A percentile compares a stretch with the other conserved stretches of the same genome.
phyloP scores from a whole-genome alignment of 352 stramenopile genomes.

The Phytophthora parvispora region DNA sequence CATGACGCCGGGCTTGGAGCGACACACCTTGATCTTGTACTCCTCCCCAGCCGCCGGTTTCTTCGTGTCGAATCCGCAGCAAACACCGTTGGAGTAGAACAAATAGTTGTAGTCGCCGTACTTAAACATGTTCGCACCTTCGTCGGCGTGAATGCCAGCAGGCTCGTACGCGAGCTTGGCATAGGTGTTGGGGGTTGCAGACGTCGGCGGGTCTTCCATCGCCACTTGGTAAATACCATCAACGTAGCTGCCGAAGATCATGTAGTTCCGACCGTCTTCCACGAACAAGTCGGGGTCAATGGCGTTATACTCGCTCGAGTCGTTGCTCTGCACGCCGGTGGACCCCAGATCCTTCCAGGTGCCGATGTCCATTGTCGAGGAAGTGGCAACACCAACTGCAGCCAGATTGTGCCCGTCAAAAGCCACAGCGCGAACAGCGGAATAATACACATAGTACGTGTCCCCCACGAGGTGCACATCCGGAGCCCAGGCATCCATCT shows the following conservation, averaged over 20 bases:
- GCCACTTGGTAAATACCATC: constrained; percentile 21
- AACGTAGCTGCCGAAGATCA: constrained; percentile 35
- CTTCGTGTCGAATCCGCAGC: constrained; percentile 32
- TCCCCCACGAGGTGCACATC: constrained; percentile 31
- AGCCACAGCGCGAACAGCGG: constrained; percentile 15
- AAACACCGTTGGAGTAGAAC: constrained; percentile 36
- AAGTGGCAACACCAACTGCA: constrained; percentile 23
- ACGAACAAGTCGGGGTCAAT: constrained; percentile 35
- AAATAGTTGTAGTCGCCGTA: constrained; percentile 33
- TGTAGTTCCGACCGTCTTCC: constrained; percentile 21
- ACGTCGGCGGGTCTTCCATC: constrained; percentile 19
- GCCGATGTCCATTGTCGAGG: constrained; percentile 24
- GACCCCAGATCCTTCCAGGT: constrained; percentile 30
- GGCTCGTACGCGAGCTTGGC: constrained; percentile 34
- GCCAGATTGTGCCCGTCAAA: constrained; percentile 31
- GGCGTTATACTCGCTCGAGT: constrained; percentile 28
- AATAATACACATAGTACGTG: constrained; percentile 42
- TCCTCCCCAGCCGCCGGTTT: constrained; percentile 20
- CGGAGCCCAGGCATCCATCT: constrained; percentile 29
- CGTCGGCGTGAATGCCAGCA: constrained; percentile 14
- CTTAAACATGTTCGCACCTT: constrained; percentile 39
- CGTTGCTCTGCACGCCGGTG: constrained; percentile 24
- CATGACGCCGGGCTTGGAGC: constrained; percentile 26
- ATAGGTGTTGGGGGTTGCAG: constrained; percentile 7
- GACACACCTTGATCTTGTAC: constrained; percentile 40